Evolutionary conservation across 768 basidiomycete genomes (phyloP).

Genomic region (Pisolithus microcarpus): DNA sequence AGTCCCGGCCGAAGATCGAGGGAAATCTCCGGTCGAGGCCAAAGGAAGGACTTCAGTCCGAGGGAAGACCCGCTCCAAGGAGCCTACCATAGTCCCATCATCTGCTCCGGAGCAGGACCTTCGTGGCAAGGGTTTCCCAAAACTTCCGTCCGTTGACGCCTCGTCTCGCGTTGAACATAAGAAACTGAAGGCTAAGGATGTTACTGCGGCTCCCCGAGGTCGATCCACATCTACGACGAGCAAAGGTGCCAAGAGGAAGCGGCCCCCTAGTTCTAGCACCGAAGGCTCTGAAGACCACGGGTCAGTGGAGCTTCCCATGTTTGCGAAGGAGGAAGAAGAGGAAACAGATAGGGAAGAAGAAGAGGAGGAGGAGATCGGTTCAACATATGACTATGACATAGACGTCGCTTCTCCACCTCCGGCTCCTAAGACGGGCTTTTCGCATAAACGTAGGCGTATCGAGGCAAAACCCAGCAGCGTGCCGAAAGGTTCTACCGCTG

Average conservation of each 20-base stretch:
- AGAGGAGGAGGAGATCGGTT: slow-evolving; percentile 36
- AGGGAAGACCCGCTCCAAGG: slow-evolving; percentile 14
- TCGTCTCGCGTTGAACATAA: slow-evolving; percentile 4
- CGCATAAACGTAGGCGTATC: slow-evolving; percentile 41
- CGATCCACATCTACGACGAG: slow-evolving; percentile 1
- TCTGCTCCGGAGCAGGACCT: slow-evolving; percentile 53
- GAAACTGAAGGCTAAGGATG: slow-evolving; percentile 1
- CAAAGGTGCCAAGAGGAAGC: slow-evolving; percentile 15
- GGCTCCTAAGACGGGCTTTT: slow-evolving; percentile 9
- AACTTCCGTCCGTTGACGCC: slow-evolving; percentile 4
- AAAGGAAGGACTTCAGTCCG: slow-evolving; percentile 9
- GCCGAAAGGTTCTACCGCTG: slow-evolving; percentile 20
- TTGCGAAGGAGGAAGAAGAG: slow-evolving; percentile 10
- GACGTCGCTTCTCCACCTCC: slow-evolving; percentile 28
- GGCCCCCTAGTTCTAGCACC: slow-evolving; percentile 18
- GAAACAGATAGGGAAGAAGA: slow-evolving; percentile 8
- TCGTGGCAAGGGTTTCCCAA: slow-evolving; percentile 8
- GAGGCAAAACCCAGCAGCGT: slow-evolving; percentile 16
- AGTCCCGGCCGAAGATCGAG: slow-evolving; percentile 3
- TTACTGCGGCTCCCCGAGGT: slow-evolving; percentile 2
- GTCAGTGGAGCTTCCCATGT: slow-evolving; percentile 24
- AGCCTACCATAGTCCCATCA: slow-evolving; percentile 42
- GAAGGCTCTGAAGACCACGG: slow-evolving; percentile 14
- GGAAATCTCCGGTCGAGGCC: slow-evolving; percentile 5
- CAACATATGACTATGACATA: slow-evolving; percentile 36